Conservation (phyloP, 192 early-diverging fungal genomes). For the Chytriomyces confervae region DNA sequence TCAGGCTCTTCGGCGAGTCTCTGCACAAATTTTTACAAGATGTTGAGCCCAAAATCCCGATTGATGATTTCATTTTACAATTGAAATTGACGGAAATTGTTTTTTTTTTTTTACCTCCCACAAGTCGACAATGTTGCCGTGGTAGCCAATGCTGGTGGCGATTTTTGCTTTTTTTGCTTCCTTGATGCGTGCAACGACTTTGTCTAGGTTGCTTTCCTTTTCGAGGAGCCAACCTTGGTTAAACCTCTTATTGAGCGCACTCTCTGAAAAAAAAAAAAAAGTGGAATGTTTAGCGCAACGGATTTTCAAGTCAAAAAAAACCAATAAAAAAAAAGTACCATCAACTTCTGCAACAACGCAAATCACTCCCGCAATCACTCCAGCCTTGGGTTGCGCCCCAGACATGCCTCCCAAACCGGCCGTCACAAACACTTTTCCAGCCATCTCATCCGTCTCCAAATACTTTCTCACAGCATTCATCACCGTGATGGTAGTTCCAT, state of each 20-base stretch:
- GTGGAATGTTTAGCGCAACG: not conserved
- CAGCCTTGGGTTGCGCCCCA: slow-evolving; percentile 37
- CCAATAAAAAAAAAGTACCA: not conserved
- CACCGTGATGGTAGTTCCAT: slow-evolving; percentile 33
- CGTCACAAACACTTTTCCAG: slow-evolving; percentile 37
- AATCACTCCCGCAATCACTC: slow-evolving; percentile 30
- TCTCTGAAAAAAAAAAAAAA: not conserved
- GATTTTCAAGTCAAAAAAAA: not conserved
- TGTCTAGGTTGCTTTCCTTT: slow-evolving; percentile 26
- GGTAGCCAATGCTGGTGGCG: slow-evolving; percentile 32
- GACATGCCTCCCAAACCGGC: slow-evolving; percentile 36
- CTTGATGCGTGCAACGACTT: slow-evolving; percentile 33
- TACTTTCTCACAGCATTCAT: slow-evolving; percentile 37
- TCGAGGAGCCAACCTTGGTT: slow-evolving; percentile 26
- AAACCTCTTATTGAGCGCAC: slow-evolving; percentile 24
- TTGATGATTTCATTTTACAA: not conserved
- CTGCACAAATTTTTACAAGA: not conserved
- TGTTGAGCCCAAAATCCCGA: too few species aligned
- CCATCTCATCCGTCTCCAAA: slow-evolving; percentile 26
- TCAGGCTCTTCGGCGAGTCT: slow-evolving; percentile 26
- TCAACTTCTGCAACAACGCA: slow-evolving; percentile 37
- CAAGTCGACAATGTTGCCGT: slow-evolving; percentile 37
- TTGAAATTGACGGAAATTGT: not conserved
- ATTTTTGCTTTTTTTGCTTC: slow-evolving; percentile 7
- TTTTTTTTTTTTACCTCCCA: slow-evolving; percentile 22